A percentile compares a stretch with the other conserved stretches of the same genome.
These are phyloP conservation scores for Casuarina cunninghamiana DNA, from an alignment of 306 rosid species.

Conservation along the genomic window DNA sequence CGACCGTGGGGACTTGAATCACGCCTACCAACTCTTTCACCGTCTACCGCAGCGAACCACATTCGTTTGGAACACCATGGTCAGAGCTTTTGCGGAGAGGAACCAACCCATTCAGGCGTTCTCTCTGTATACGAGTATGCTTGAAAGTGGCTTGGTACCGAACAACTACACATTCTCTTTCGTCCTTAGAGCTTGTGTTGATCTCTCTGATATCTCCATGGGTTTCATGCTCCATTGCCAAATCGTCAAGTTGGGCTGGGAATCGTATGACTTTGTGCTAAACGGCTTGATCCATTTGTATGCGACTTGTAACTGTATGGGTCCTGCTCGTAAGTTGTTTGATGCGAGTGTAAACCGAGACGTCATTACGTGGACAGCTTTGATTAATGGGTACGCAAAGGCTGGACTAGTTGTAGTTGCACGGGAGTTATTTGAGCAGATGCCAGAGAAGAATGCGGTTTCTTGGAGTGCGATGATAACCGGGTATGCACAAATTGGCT, in stretches of 20 bases:
- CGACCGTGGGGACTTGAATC: conserved; percentile 21
- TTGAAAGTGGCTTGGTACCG: conserved; percentile 32
- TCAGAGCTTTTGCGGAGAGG: conserved; percentile 38
- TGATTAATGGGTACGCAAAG: conserved; percentile 44
- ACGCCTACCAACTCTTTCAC: conserved; percentile 41
- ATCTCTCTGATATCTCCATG: conserved; percentile 28
- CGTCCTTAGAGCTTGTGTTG: conserved; percentile 37
- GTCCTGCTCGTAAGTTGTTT: conserved; percentile 37
- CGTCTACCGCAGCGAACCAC: conserved; percentile 36
- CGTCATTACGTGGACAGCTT: conserved; percentile 49
- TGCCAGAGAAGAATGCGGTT: conserved; percentile 45
- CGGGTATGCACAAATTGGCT: conserved; percentile 45
- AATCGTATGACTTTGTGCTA: conserved; percentile 49
- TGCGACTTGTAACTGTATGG: conserved; percentile 31
- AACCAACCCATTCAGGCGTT: conserved; percentile 30
- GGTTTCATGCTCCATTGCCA: conserved; percentile 42
- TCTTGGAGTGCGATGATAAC: conserved; percentile 55
- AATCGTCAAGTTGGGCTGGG: conserved; percentile 43
- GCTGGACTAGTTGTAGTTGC: conserved; percentile 29
- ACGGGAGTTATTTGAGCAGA: conserved; percentile 41
- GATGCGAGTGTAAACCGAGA: conserved; percentile 32
- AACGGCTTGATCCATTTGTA: conserved; percentile 50
- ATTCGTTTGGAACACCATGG: conserved; percentile 47
- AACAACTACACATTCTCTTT: conserved; percentile 50
- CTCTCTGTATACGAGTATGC: conserved; percentile 42